Conservation (phyloP, 192 early-diverging fungal species). For the Thamnidium elegans region DNA sequence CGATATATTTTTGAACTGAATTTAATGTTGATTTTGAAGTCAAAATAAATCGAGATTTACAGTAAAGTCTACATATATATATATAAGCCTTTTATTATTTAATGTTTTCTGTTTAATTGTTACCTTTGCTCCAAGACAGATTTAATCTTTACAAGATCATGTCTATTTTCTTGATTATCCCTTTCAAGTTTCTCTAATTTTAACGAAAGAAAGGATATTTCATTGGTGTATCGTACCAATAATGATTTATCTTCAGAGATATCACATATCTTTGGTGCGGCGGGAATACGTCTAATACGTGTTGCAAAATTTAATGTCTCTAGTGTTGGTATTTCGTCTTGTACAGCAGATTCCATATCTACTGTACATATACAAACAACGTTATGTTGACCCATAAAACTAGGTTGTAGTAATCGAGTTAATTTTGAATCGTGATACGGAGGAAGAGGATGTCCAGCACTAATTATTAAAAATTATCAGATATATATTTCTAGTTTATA, state of each 20-base stretch:
- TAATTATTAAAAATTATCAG: neutral
- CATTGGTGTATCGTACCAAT: neutral
- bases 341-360: conserved; percentile 6
- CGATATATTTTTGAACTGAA: neutral
- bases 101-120: neutral
- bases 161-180: neutral
- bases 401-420: conserved; percentile 10
- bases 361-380: conserved; percentile 5
- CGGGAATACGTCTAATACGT: conserved; percentile 3
- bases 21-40: conserved; percentile 1
- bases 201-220: neutral
- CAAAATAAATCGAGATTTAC: neutral
- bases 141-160: neutral
- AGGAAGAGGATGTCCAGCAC: conserved; percentile 18
- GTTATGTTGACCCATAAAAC: conserved; percentile 2
- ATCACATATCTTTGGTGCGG: conserved; percentile 2
- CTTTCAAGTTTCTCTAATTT: neutral
- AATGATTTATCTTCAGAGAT: conserved; percentile 12
- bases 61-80: neutral
- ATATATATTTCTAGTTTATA: neutral
- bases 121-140: conserved; percentile 7
- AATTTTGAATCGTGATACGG: conserved; percentile 15
- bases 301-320: conserved; percentile 14
- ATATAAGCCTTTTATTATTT: neutral
- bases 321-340: conserved; percentile 12